Evolutionary conservation across 305 asterid genomes (phyloP).

Genomic region (Euphrasia arctica): DNA sequence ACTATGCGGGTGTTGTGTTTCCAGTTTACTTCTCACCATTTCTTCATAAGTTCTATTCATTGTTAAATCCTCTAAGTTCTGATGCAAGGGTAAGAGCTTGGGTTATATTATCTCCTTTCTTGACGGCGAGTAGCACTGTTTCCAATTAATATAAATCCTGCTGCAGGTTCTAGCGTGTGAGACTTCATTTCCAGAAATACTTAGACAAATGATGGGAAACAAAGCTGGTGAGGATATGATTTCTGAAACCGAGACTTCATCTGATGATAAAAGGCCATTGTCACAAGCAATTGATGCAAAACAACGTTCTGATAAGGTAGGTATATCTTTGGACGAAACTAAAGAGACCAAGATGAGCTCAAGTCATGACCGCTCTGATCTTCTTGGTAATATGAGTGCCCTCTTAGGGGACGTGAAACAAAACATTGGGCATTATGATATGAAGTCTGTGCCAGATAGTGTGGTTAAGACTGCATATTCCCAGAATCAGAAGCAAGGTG

Average conservation of each 20-base stretch:
- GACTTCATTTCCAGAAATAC: conserved; percentile 87
- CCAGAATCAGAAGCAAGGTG: conserved; percentile 44
- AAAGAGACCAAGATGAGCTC: conserved; percentile 42
- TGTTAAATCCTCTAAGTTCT: conserved; percentile 80
- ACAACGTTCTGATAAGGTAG: conserved; percentile 31
- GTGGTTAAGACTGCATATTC: conserved; percentile 38
- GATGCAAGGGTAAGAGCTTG: conserved; percentile 86
- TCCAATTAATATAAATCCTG: conserved; percentile 24
- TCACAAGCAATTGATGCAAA: conserved; percentile 36
- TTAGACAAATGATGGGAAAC: conserved; percentile 80
- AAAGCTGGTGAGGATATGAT: conserved; percentile 36
- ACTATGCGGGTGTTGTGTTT: conserved; percentile 76
- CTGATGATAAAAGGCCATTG: conserved; percentile 33
- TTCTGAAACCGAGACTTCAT: conserved; percentile 34
- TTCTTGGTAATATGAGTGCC: conserved; percentile 67
- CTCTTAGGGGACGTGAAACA: conserved; percentile 75
- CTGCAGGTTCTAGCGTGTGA: conserved; percentile 93
- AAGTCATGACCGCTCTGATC: conserved; percentile 64
- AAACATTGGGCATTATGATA: conserved; percentile 38
- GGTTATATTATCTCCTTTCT: conserved; percentile 19
- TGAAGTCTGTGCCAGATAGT: conserved; percentile 48
- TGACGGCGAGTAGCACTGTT: conserved; percentile 20
- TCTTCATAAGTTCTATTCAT: conserved; percentile 91
- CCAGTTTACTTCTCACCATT: conserved; percentile 94
- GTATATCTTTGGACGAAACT: conserved; percentile 37